Conservation (phyloP, 768 basidiomycete species). For the Grammothele lineata region DNA sequence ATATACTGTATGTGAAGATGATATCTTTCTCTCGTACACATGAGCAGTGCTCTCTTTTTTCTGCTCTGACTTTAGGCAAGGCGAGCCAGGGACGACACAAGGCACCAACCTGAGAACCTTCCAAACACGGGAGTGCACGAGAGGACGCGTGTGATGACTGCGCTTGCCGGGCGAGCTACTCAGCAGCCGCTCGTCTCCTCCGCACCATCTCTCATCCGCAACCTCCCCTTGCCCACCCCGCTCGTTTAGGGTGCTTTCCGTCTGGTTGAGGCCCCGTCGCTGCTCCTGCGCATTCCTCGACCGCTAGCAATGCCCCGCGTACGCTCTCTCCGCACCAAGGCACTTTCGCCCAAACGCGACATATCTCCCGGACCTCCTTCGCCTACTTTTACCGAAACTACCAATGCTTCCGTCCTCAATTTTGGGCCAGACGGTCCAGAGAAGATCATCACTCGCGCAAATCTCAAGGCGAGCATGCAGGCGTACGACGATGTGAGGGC, state of each 20-base stretch:
- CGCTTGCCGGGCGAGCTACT: conserved; percentile 3
- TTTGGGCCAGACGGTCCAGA: conserved; percentile 71
- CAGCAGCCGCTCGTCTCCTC: neutral
- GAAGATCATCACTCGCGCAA: conserved; percentile 77
- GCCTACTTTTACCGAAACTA: conserved; percentile 79
- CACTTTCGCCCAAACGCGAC: conserved; percentile 43
- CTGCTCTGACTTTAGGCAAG: too few species aligned
- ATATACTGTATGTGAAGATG: too few species aligned
- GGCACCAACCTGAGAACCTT: conserved; percentile 4
- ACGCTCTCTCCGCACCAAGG: conserved; percentile 53
- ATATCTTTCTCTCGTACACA: too few species aligned
- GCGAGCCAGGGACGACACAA: too few species aligned
- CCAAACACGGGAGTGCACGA: conserved; percentile 6
- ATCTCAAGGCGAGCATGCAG: conserved; percentile 74
- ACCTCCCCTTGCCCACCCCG: conserved; percentile 1
- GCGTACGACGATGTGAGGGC: conserved; percentile 76
- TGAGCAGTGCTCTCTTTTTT: too few species aligned
- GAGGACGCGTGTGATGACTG: conserved; percentile 9
- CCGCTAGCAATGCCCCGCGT: conserved; percentile 43
- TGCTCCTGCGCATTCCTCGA: too few species aligned
- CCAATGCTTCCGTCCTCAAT: conserved; percentile 73
- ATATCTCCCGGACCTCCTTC: conserved; percentile 65
- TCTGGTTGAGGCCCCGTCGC: too few species aligned
- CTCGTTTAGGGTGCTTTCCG: neutral
- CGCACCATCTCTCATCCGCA: conserved; percentile 4